Base-by-base conservation (phyloP, 2,329 filamentous ascomycete species). In the Botryosphaeria dothidea region DNA sequence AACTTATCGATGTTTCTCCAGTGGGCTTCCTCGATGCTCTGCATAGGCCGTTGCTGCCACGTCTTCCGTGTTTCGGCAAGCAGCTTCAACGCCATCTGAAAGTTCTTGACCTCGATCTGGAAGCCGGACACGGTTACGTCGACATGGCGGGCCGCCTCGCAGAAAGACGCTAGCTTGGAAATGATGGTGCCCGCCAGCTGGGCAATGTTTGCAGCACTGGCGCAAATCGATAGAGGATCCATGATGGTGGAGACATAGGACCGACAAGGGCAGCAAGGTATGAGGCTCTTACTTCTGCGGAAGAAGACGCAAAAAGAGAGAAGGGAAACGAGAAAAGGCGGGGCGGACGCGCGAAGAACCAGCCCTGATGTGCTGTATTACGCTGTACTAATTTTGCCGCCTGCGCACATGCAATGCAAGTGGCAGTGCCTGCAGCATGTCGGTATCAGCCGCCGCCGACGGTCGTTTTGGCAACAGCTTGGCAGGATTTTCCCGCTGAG, bases 181-280 rank as follows among this genome's bases (percentile, higher is more conserved):
- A 61, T 65, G 23, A 65, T 61, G 46, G 41, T 51, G 21, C 62
- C 62, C 23, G 36, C 43, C 52, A 64, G 62, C 62, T 56, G 52
- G 29, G 62, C 51, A 34, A 64, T 29, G 29, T 64, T 56, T 15
- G 62, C 62, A 19, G 62, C 52, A n/a, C 62, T 64, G 52, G 62
- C 62, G 49, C 51, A 57, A 21, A 64, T 49, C 13, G 62, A 64
- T 58, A 64, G 62, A 38, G 62, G 62, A 58, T 64, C 62, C 62
- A 64, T 64, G 45, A 21, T 21, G 56, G 56, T 60, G 38, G 41
- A 60, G 41, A 46, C 56, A 60, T 60, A 46, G 38, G 56, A 60
- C 41, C 56, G 41, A 34, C 17, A 31, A 52, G 49, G 49, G 21
- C 34, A 23, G 27, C 7, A 34, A 31, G 19, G 49, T 7, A 11